Base-by-base conservation (phyloP, 2,329 filamentous ascomycete species). In the Epicoccum sorghinum region DNA sequence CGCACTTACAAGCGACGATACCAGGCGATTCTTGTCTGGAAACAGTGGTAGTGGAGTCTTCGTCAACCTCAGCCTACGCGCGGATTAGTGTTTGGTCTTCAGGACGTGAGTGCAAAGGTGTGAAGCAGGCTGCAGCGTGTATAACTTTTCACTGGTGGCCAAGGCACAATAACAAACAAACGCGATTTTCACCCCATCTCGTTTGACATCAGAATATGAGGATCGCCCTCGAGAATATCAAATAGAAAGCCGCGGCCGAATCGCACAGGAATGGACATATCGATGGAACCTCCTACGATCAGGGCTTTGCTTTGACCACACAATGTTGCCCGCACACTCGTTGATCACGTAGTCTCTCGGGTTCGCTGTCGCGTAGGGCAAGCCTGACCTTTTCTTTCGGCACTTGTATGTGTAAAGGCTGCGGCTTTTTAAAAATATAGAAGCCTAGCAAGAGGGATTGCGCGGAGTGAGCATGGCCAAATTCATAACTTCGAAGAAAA, bases 401-500 rank as follows among this genome's bases (percentile, higher is more conserved):
- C 3, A 13, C 18, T 24, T 35, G n/a, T 10, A 12, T 27, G 10
- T 10, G 30, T 29, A 9, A 12, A 7, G 4, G 7, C 18, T 25
- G 13, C 4, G 22, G 18, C 41, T 27, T 5, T 24, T 7, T 3
- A 5, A 10, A 7, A 42, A 12, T n/a, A 25, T n/a, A 7, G 41
- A 41, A 3, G 18, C 3, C 18, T 24, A 22, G 24, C 13, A 39
- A 25, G 49, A 47, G 53, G 61, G 7, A 42, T 51, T 47, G 47
- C 57, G 37, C 46, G 59, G 60, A 50, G 47, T 36, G 46, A 47
- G 46, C 52, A 50, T 55, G 46, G 52, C 60, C 59, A 64, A 55
- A 59, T 64, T 65, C 61, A 64, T 65, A 62, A 58, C 53, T 63
- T 57, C 42, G 52, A 66, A 66, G 53, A 61, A 68, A 69, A 71